A percentile compares a stretch with the other conserved stretches of the same genome.
Conservation (phyloP, 2,329 filamentous ascomycete species). For the Ramichloridium luteum region DNA sequence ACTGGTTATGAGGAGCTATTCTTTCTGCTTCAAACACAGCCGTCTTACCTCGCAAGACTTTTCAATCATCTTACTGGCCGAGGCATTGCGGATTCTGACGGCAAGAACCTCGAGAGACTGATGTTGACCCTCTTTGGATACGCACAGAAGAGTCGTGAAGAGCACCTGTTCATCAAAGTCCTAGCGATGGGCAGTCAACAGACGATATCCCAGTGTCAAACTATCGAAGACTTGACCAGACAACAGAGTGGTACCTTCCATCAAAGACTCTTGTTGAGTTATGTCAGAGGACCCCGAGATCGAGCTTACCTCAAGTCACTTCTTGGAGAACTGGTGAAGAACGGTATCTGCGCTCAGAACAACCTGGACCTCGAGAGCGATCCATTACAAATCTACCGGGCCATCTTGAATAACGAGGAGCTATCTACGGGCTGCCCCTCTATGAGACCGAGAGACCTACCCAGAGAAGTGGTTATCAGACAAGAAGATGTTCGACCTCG, state of each 20-base stretch:
- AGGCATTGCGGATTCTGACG: conserved; percentile 79
- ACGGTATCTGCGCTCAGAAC: conserved; percentile 87
- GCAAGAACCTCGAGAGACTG: conserved; percentile 80
- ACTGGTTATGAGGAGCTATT: conserved; percentile 97
- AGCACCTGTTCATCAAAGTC: conserved; percentile 90
- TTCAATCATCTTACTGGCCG: conserved; percentile 76
- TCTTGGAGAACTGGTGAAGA: conserved; percentile 70
- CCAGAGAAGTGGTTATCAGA: conserved; percentile 86
- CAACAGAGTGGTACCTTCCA: conserved; percentile 73
- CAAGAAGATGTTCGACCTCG: conserved; percentile 84
- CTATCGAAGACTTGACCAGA: conserved; percentile 72
- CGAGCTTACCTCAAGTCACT: conserved; percentile 84
- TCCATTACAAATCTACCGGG: conserved; percentile 91
- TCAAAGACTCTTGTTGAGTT: conserved; percentile 73
- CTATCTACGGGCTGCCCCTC: conserved; percentile 80
- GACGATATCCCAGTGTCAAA: conserved; percentile 62
- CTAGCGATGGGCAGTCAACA: conserved; percentile 72
- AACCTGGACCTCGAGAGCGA: conserved; percentile 90
- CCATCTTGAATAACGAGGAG: conserved; percentile 94
- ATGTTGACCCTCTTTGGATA: conserved; percentile 97
- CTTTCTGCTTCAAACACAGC: conserved; percentile 92
- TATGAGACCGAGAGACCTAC: conserved; percentile 67
- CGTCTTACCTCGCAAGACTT: conserved; percentile 80
- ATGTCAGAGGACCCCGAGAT: conserved; percentile 81
- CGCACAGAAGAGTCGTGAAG: conserved; percentile 89